Base-by-base conservation (phyloP, 1,139 yeast species). In the Blastobotrys illinoisensis region DNA sequence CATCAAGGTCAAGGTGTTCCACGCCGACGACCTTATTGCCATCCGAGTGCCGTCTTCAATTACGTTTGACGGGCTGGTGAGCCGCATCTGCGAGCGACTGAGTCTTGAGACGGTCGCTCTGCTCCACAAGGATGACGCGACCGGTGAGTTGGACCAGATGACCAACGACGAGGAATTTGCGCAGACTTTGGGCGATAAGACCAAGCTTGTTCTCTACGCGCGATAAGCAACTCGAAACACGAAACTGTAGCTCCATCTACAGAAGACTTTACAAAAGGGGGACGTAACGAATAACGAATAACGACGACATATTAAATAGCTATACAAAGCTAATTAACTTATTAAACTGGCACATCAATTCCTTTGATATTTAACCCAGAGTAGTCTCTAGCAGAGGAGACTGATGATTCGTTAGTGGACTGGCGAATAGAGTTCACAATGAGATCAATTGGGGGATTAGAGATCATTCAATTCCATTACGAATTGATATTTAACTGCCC, bases 11-110 rank as follows among this genome's bases (percentile, higher is more conserved):
- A 93, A 93, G 71, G 90, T 93, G 62, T 91, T 87, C 69, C 88
- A 83, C 66, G 85, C 85, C 57, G 97, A 90, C 64, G 98, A 91
- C 68, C 86, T 91, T 24, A 89, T 93, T 75, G 98, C 96, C 7
- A 77, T 93, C 55, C 76, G 88, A 56, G 80, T 93, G 49, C 87
- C 91, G 11, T 71, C 79, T 5, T 79, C 78, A 60, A 80, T 85
- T 50, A 74, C 83, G 3, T 76, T 86, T 55, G 74, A 71, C 43
- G 90, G 85, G 53, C 73, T 93, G 58, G 81, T 82, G 64, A 74
- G 76, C 32, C 81, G 85, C 64, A 80, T 91, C 53, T 75, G 79
- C 46, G 85, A 87, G 55, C 77, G 97, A 55, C 78, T 91, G 52
- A 78, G 65, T 7, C 59, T 71, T 51, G 60, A 64, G 19, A 52